Conservation (phyloP, 192 early-diverging fungal species). For the Phlyctochytrium planicorne region DNA sequence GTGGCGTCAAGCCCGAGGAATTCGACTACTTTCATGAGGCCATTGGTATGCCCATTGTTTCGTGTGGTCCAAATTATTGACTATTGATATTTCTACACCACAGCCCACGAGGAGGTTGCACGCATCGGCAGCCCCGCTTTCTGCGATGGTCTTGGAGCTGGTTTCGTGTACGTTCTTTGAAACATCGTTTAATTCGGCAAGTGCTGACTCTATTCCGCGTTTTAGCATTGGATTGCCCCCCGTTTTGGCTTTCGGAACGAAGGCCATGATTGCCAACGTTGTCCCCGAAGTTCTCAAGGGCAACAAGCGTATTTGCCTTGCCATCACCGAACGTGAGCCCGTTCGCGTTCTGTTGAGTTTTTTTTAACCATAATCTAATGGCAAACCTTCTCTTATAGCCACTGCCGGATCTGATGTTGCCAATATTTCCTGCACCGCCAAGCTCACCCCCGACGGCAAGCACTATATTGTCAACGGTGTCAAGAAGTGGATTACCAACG, state of each 20-base stretch:
- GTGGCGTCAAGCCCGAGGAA: conserved; percentile 41
- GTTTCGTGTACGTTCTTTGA: too few relatives aligned
- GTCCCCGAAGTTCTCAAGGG: conserved; percentile 41
- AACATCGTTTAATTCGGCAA: too few relatives aligned
- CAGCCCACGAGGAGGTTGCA: conserved; percentile 42
- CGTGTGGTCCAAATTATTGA: background rate
- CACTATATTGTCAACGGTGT: conserved; percentile 57
- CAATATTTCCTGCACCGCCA: conserved; percentile 38
- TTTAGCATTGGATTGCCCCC: conserved; percentile 52
- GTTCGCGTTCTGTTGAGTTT: too few relatives aligned
- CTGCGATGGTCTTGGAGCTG: conserved; percentile 21
- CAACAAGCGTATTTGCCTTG: conserved; percentile 51
- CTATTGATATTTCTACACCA: conserved; percentile 7
- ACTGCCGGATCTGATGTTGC: conserved; percentile 32
- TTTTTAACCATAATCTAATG: too few relatives aligned
- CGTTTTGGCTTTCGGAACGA: conserved; percentile 40
- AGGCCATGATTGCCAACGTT: conserved; percentile 42
- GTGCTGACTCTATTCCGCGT: too few relatives aligned
- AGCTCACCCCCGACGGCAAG: conserved; percentile 45
- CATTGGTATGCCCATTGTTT: too few relatives aligned
- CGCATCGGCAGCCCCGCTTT: conserved; percentile 33
- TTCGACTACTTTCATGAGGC: conserved; percentile 56
- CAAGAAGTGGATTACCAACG: conserved; percentile 57
- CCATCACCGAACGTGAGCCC: conserved; percentile 48
- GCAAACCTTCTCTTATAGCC: too few relatives aligned